Evolutionary conservation across 805 yeast species (phyloP).

Genomic region (Grigorovia jiainica): DNA sequence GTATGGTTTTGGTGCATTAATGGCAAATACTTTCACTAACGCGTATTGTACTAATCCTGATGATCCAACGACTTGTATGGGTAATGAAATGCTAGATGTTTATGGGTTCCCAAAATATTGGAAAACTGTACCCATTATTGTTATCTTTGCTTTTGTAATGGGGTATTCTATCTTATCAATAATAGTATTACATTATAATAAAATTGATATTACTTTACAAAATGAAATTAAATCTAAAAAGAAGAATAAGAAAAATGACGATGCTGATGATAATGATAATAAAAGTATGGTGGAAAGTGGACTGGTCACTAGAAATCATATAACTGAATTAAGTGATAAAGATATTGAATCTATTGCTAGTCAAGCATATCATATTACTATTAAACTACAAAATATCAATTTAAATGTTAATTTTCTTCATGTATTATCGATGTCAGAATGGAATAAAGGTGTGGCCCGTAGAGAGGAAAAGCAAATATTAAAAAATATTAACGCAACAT

Average conservation of each 20-base stretch:
- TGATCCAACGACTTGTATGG: conserved; percentile 25
- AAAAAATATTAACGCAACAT: conserved; percentile 39
- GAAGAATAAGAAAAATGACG: conserved; percentile 4
- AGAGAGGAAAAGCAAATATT: conserved; percentile 31
- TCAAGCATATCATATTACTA: conserved; percentile 6
- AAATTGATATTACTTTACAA: conserved; percentile 28
- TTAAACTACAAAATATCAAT: conserved; percentile 10
- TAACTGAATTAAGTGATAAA: conserved; percentile 2
- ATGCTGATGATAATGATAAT: neutral
- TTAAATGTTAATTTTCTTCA: conserved; percentile 8
- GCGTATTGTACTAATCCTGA: conserved; percentile 46
- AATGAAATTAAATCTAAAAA: conserved; percentile 14
- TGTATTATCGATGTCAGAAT: neutral
- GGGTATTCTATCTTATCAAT: conserved; percentile 45
- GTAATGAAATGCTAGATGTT: conserved; percentile 41
- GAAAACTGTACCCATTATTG: conserved; percentile 56
- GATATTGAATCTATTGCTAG: conserved; percentile 10
- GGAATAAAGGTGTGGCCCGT: conserved; percentile 8
- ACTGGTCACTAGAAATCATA: neutral
- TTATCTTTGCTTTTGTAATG: conserved; percentile 47
- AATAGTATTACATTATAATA: conserved; percentile 37
- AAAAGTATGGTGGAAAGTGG: neutral
- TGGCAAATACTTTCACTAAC: conserved; percentile 56
- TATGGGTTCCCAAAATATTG: conserved; percentile 59
- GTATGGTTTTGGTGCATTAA: conserved; percentile 65